Percentiles rank a stretch among this genome's conserved stretches.
These are phyloP conservation scores for Albugo candida DNA, from an alignment of 352 stramenopile species.

Conservation along the genomic window DNA sequence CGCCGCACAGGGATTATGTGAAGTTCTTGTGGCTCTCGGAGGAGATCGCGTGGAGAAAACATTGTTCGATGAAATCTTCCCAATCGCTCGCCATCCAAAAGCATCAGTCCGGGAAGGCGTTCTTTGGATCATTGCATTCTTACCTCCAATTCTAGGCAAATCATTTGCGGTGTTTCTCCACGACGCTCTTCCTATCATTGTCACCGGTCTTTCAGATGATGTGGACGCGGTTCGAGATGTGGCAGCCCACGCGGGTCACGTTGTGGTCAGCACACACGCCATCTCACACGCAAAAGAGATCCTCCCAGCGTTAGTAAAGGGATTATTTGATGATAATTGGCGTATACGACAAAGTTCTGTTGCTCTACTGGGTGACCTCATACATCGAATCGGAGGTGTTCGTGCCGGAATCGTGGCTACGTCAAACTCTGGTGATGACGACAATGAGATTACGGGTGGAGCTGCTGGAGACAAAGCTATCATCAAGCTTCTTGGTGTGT, in stretches of 20 bases:
- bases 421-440: constrained; percentile 31
- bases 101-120: constrained; percentile 93
- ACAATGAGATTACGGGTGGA: constrained; percentile 67
- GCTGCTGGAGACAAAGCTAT: constrained; percentile 70
- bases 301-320: constrained; percentile 89
- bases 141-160: constrained; percentile 89
- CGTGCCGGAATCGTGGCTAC: constrained; percentile 76
- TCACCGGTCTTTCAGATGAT: constrained; percentile 96
- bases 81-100: constrained; percentile 86
- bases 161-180: constrained; percentile 88
- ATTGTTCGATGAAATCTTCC: constrained; percentile 89
- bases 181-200: constrained; percentile 89
- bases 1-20: constrained; percentile 94
- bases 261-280: constrained; percentile 94
- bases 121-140: constrained; percentile 97
- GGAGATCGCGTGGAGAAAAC: constrained; percentile 51
- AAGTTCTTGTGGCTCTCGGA: constrained; percentile 82
- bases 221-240: constrained; percentile 95
- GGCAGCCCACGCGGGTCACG: constrained; percentile 91
- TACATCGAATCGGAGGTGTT: constrained; percentile 95
- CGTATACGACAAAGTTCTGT: constrained; percentile 96
- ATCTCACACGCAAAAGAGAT: constrained; percentile 94
- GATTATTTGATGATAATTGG: constrained; percentile 96
- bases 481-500: constrained; percentile 84
- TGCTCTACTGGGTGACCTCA: constrained; percentile 87